These are phyloP conservation scores for Lanmaoa rubissima DNA, from an alignment of 768 basidiomycete genomes.

Conservation along the genomic window DNA sequence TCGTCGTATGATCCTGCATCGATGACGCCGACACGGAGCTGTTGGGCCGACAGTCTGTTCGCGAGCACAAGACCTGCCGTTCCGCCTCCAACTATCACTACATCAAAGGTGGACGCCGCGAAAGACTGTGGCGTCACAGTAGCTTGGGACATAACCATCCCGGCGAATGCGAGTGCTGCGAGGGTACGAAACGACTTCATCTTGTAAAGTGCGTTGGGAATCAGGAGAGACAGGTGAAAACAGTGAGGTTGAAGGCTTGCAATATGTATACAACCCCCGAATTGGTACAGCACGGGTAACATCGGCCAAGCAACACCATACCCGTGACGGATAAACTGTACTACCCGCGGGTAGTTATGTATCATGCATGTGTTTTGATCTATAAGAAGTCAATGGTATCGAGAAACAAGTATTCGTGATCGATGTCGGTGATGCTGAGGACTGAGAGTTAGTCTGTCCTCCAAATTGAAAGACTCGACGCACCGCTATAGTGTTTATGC, in stretches of 20 bases:
- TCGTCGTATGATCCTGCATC: background rate
- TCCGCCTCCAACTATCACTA: background rate
- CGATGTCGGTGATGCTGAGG: no score
- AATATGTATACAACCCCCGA: background rate
- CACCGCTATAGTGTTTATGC: no score
- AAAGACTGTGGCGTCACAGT: background rate
- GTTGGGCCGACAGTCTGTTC: background rate
- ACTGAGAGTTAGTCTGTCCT: no score
- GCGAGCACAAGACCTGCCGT: background rate
- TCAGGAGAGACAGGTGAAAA: background rate
- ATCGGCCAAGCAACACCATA: no score
- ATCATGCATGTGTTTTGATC: no score
- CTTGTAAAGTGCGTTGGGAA: background rate
- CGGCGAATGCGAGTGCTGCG: background rate
- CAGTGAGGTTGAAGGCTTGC: background rate
- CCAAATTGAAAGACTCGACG: no score
- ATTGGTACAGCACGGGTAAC: background rate
- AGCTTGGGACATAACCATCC: background rate
- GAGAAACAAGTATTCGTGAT: no score
- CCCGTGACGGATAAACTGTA: no score
- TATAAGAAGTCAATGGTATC: no score
- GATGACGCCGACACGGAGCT: background rate
- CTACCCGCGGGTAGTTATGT: no score
- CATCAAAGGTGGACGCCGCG: background rate
- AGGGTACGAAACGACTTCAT: background rate